These are phyloP conservation scores for Dalbergia cochinchinensis DNA, from an alignment of 306 rosid species.

Conservation along the genomic window DNA sequence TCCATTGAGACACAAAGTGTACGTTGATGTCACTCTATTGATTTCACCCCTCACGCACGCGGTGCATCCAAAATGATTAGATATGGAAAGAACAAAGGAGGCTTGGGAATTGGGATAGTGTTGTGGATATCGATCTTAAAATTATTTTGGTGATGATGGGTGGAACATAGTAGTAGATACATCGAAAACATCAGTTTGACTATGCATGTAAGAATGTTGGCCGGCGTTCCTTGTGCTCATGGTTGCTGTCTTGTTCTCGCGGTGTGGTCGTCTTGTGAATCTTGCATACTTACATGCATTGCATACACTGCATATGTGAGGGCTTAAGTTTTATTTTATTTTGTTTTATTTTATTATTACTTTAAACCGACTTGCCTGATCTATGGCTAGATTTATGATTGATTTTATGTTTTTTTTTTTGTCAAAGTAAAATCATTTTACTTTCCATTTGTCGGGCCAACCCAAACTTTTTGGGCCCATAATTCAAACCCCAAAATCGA, in stretches of 20 bases:
- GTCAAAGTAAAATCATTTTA: too few species aligned
- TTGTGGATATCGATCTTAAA: background rate
- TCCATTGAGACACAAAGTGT: slow-evolving; percentile 36
- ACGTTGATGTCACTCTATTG: too few species aligned
- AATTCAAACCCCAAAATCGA: too few species aligned
- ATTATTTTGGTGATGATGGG: background rate
- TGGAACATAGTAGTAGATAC: slow-evolving; percentile 21
- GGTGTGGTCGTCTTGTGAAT: background rate
- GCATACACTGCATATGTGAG: background rate
- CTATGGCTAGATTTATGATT: too few species aligned
- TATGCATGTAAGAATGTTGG: slow-evolving; percentile 36
- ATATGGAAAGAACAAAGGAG: background rate
- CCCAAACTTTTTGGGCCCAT: too few species aligned
- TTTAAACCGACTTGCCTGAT: too few species aligned
- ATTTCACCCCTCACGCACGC: too few species aligned
- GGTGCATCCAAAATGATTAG: background rate
- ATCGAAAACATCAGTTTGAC: slow-evolving; percentile 51
- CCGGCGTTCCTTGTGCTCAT: slow-evolving; percentile 53
- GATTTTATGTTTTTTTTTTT: too few species aligned
- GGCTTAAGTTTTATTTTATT: background rate
- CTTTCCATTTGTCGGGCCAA: too few species aligned
- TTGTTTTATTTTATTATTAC: background rate
- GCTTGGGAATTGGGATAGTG: background rate
- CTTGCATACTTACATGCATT: background rate
- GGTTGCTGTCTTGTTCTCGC: slow-evolving; percentile 43